phyloP scores from a whole-genome alignment of 78 protist genomes.

The Anaeramoeba flamelloides region DNA sequence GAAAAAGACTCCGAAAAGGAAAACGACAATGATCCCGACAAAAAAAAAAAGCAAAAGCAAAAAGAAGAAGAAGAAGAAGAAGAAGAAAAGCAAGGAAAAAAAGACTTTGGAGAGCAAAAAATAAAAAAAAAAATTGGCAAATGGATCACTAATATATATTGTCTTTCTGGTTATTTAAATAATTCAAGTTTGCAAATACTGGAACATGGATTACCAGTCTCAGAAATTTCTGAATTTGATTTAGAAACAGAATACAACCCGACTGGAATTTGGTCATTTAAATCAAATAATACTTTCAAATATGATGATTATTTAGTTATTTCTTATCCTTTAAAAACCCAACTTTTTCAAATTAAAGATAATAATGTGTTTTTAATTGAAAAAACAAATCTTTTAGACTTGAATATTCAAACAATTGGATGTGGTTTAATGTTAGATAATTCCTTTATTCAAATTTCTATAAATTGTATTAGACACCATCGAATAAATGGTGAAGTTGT shows the following conservation, averaged over 20 bases:
- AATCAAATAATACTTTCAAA: neutral
- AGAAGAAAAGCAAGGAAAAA: too few species aligned
- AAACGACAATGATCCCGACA: neutral
- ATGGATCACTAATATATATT: neutral
- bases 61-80: too few species aligned
- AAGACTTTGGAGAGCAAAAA: too few species aligned
- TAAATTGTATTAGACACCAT: neutral
- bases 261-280: neutral
- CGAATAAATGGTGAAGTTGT: neutral
- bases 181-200: slow-evolving; percentile 54
- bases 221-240: slow-evolving; percentile 44
- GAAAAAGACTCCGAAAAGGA: too few species aligned
- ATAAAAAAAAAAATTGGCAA: too few species aligned
- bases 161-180: neutral
- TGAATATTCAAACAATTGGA: neutral
- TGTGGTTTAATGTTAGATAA: neutral
- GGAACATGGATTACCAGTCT: slow-evolving; percentile 62
- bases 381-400: neutral
- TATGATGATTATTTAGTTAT: neutral
- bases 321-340: neutral
- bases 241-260: too few species aligned
- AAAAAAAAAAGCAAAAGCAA: too few species aligned
- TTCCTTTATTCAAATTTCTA: neutral
- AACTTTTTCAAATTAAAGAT: neutral
- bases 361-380: neutral